Conservation (phyloP, 2,329 filamentous ascomycete genomes). For the Fusarium sp. region DNA sequence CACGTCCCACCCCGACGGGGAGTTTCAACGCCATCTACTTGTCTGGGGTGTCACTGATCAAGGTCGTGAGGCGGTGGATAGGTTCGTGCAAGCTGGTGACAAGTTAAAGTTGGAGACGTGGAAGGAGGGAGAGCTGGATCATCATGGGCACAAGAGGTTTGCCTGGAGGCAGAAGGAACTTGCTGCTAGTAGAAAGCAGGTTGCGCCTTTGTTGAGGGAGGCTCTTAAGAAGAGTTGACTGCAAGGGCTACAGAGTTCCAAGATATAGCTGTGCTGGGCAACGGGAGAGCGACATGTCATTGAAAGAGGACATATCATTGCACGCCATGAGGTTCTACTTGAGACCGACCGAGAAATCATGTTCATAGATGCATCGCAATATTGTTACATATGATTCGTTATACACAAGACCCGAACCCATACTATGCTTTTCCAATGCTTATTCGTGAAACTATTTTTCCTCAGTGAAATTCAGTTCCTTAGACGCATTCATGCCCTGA, state of each 20-base stretch:
- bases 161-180: slow-evolving; percentile 75
- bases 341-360: background rate
- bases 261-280: slow-evolving; percentile 10
- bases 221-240: slow-evolving; percentile 54
- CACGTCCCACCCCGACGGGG: slow-evolving; percentile 62
- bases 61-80: slow-evolving; percentile 61
- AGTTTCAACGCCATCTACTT: slow-evolving; percentile 74
- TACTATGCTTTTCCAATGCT: background rate
- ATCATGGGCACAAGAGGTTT: slow-evolving; percentile 58
- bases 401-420: slow-evolving; percentile 5
- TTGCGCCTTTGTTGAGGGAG: slow-evolving; percentile 73
- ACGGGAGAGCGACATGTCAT: background rate
- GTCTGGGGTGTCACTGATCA: slow-evolving; percentile 68
- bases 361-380: background rate
- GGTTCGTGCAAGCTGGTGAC: slow-evolving; percentile 62
- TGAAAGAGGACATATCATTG: background rate
- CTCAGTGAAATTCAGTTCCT: background rate
- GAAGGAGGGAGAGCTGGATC: slow-evolving; percentile 60
- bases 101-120: slow-evolving; percentile 68
- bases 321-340: too few species aligned
- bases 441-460: background rate
- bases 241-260: background rate
- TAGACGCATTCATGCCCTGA: background rate
- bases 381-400: slow-evolving; percentile 23
- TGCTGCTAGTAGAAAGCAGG: slow-evolving; percentile 72